Base-by-base conservation (phyloP, 2,329 filamentous ascomycete species). In the Arthrobotrys iridis region DNA sequence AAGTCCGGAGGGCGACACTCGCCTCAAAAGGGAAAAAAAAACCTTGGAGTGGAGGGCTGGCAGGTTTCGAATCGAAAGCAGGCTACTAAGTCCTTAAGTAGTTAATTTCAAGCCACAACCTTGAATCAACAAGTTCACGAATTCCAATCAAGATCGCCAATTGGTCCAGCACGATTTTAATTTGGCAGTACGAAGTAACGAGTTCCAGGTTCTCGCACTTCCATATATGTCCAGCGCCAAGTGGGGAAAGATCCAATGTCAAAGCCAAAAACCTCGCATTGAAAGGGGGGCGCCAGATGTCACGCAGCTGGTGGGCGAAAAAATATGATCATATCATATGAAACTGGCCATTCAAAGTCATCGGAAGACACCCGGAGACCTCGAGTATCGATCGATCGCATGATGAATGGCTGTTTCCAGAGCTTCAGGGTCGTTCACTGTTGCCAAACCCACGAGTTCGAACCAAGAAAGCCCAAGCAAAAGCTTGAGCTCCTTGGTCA, bases 401-500 rank as follows among this genome's bases (percentile, higher is more conserved):
- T 10, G 13, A 20, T n/a, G 24, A 22, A n/a, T 37, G 37, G 15
- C n/a, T n/a, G 43, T 43, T 41, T 37, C n/a, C 46, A 52, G 18
- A 20, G 37, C 15, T 55, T 55, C 50, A 55, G 50, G 50, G 50
- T 55, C 50, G 15, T 35, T 52, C 26, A 15, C 46, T 11, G 11
- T 65, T 20, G 59, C 20, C 22, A 57, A 57, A 57, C 46, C 33
- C 30, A 30, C 35, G 13, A 28, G 46, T 13, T 24, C 18, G 20
- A 22, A 52, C 24, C 50, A 65, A 72, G 59, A 45, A 48, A 8
- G 30, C 22, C 59, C 64, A 58, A 59, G 59, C 40, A 30, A 73
- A 66, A 73, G 60, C 60, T 73, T 65, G 68, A 24, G 37, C 37
- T 60, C 26, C 60, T 66, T 65, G 60, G 59, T 22, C 28, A 20